Percentiles rank a stretch among this genome's conserved stretches.
phyloP scores from a whole-genome alignment of 805 yeast species.

The Wickerhamomyces bovis region DNA sequence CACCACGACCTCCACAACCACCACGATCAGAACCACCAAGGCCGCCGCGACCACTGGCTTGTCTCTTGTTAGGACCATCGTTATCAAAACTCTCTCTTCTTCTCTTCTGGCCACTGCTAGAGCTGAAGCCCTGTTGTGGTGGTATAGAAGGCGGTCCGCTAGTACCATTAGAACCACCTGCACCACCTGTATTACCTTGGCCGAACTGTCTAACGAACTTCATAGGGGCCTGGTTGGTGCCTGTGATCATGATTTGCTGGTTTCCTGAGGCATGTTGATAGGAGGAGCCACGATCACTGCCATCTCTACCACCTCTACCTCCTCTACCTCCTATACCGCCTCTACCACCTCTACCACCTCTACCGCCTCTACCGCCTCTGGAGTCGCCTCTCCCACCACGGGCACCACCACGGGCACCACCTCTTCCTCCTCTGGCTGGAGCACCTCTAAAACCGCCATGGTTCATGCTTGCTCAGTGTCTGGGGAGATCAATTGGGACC shows the following conservation, averaged over 20 bases:
- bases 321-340: constrained; percentile 1
- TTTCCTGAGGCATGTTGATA: not conserved
- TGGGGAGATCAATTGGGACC: not conserved
- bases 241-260: constrained; percentile 6
- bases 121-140: not conserved
- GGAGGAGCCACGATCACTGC: not conserved
- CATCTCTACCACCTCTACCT: not conserved
- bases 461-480: not conserved
- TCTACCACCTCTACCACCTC: not conserved
- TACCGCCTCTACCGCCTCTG: constrained; percentile 1
- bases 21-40: not conserved
- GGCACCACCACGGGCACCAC: constrained; percentile 1
- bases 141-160: not conserved
- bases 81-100: constrained; percentile 1
- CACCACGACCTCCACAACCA: not conserved
- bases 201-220: constrained; percentile 9
- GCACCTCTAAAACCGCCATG: not conserved
- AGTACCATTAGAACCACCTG: too few relatives aligned
- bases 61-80: not conserved
- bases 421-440: not conserved
- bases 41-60: not conserved
- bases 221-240: constrained; percentile 12
- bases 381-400: constrained; percentile 1
- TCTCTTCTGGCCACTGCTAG: constrained; percentile 7
- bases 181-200: too few relatives aligned